These are phyloP conservation scores for Mycena filopes DNA, from an alignment of 768 basidiomycete genomes.

Conservation along the genomic window DNA sequence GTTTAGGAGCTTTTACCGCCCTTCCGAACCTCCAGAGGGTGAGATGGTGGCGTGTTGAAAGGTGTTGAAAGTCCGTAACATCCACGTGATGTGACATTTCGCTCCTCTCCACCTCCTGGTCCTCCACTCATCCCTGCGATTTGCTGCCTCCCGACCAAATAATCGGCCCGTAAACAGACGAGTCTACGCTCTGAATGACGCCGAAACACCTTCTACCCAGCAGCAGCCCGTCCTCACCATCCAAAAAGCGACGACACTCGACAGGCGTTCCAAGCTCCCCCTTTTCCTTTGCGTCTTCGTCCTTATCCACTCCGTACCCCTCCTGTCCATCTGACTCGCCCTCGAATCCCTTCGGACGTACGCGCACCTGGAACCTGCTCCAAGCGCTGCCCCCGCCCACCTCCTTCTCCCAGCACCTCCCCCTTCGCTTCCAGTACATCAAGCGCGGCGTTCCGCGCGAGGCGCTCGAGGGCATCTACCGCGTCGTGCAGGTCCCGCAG, in stretches of 20 bases:
- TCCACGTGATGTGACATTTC: too few species aligned
- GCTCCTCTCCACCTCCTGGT: too few species aligned
- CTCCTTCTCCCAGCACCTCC: conserved; percentile 68
- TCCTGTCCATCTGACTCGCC: conserved; percentile 72
- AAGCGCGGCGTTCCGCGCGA: conserved; percentile 24
- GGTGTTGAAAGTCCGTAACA: too few species aligned
- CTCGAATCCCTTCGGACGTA: conserved; percentile 75
- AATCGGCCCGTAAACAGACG: too few species aligned
- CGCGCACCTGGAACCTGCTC: conserved; percentile 52
- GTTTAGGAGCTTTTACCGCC: too few species aligned
- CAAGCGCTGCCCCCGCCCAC: conserved; percentile 55
- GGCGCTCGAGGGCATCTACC: conserved; percentile 62
- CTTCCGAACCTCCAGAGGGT: too few species aligned
- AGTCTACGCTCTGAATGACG: conserved; percentile 15
- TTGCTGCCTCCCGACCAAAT: too few species aligned
- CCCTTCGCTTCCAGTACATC: conserved; percentile 51
- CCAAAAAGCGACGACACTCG: conserved; percentile 22
- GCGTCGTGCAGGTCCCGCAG: conserved; percentile 75
- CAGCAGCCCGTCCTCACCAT: conserved; percentile 21
- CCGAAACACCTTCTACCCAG: conserved; percentile 17
- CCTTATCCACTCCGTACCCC: conserved; percentile 46
- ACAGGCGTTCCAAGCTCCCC: conserved; percentile 11
- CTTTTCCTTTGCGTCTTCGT: conserved; percentile 8
- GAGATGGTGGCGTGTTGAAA: too few species aligned
- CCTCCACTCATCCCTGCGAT: too few species aligned